These are phyloP conservation scores for Hymenoscyphus repandus DNA, from an alignment of 2,329 filamentous ascomycete species.

Conservation along the genomic window DNA sequence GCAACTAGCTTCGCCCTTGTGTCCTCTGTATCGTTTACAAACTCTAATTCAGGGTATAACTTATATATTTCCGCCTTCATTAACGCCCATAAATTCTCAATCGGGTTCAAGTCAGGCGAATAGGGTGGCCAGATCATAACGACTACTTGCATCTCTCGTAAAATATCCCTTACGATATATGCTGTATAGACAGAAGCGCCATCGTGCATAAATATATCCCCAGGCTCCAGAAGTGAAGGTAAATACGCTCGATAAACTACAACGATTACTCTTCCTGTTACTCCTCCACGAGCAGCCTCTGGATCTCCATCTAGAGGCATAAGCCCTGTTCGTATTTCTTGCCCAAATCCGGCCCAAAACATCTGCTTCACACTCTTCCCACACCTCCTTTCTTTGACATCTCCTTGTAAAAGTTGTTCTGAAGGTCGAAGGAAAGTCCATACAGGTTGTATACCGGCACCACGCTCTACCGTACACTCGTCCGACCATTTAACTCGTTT, in stretches of 20 bases:
- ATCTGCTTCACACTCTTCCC: not conserved
- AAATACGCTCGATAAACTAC: not conserved
- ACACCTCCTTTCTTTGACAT: not conserved
- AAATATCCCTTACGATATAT: not conserved
- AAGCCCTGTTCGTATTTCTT: not conserved
- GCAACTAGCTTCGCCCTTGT: not conserved
- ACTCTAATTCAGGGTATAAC: not conserved
- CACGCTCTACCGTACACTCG: slow-evolving; percentile 7
- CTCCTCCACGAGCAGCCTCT: not conserved
- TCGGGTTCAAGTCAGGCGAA: no score
- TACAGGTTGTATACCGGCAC: no score
- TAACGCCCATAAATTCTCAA: no score
- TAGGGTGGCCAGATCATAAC: no score
- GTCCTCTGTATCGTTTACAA: not conserved
- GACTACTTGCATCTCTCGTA: no score
- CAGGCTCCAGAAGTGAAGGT: not conserved
- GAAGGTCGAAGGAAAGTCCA: not conserved
- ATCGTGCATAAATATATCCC: not conserved
- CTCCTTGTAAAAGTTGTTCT: not conserved
- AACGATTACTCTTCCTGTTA: not conserved
- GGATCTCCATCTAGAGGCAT: not conserved
- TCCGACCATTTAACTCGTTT: slow-evolving; percentile 4
- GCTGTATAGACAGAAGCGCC: not conserved
- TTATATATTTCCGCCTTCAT: no score
- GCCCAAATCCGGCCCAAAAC: not conserved